Evolutionary conservation across 2,329 filamentous ascomycete species (phyloP).

Genomic region (Aspergillus flavus): DNA sequence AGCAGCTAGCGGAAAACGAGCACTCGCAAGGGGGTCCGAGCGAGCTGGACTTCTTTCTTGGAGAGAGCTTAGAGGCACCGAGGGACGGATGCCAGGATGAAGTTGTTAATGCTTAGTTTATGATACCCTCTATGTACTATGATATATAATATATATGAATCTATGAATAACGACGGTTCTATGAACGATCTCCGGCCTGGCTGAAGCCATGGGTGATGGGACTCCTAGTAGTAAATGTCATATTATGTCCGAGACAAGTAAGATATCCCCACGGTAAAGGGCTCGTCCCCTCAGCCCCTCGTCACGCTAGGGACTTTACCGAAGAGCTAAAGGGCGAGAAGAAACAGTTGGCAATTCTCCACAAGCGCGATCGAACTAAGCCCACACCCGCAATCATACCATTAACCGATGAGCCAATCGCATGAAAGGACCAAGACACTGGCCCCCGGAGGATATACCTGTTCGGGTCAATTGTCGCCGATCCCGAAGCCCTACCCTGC

Average conservation of each 20-base stretch:
- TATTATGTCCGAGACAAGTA: no score
- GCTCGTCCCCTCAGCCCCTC: background rate
- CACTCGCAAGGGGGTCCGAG: slow-evolving; percentile 66
- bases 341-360: background rate
- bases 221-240: no score
- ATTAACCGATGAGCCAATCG: background rate
- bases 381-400: background rate
- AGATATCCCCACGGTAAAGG: no score
- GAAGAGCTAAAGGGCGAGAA: background rate
- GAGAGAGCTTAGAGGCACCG: slow-evolving; percentile 29
- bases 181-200: background rate
- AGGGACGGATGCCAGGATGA: background rate
- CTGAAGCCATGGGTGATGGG: background rate
- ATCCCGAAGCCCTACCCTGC: background rate
- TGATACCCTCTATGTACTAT: slow-evolving; percentile 8
- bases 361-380: background rate
- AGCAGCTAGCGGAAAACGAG: slow-evolving; percentile 83
- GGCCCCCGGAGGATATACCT: background rate
- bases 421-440: background rate
- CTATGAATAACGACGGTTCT: background rate
- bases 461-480: background rate
- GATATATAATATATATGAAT: background rate
- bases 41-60: slow-evolving; percentile 78
- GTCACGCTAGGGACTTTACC: background rate
- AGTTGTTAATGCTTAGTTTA: background rate